Conservation (phyloP, 352 stramenopile genomes). For the Thalassiosira mediterranea region DNA sequence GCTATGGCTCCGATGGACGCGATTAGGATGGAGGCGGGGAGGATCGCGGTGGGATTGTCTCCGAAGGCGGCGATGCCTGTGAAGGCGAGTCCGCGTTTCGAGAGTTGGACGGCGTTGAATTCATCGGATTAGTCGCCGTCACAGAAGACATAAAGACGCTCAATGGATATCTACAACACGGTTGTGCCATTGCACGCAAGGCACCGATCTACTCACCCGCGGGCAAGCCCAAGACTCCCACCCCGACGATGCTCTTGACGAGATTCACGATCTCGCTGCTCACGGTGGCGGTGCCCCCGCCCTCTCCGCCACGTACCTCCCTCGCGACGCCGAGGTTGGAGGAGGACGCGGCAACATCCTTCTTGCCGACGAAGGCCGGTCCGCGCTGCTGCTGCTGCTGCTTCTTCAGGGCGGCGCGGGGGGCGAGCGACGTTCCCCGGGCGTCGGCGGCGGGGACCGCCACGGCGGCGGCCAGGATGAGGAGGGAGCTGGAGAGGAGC, state of each 20-base stretch:
- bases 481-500: not conserved
- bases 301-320: not conserved
- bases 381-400: not conserved
- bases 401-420: not conserved
- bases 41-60: conserved; percentile 64
- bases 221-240: conserved; percentile 78
- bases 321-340: not conserved
- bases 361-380: not conserved
- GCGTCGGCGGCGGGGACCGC: not conserved
- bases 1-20: conserved; percentile 79
- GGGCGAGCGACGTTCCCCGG: not conserved
- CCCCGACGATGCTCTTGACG: conserved; percentile 81
- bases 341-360: not conserved
- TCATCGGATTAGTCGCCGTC: too few relatives aligned
- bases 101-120: too few relatives aligned
- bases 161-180: too few relatives aligned
- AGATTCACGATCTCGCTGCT: conserved; percentile 78
- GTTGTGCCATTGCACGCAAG: not conserved
- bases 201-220: conserved; percentile 47
- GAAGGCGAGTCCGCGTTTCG: too few relatives aligned
- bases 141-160: too few relatives aligned
- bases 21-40: conserved; percentile 77
- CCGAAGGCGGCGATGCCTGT: conserved; percentile 79
- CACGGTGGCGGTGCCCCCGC: conserved; percentile 57
- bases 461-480: not conserved